Conservation (phyloP, 2,329 filamentous ascomycete genomes). For the Endothia cerciana region DNA sequence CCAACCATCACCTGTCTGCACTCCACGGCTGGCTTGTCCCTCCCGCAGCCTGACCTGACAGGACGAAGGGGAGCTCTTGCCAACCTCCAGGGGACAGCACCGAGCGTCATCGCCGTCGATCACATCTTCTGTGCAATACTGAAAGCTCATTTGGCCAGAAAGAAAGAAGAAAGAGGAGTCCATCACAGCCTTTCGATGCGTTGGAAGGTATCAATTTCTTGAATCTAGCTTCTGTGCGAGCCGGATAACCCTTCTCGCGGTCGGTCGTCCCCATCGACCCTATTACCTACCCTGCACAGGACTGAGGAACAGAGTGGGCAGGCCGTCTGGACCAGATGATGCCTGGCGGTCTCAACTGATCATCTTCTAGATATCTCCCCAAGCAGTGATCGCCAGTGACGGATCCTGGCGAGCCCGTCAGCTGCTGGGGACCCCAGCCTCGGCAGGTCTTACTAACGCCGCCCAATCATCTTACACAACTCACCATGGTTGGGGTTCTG, state of each 20-base stretch:
- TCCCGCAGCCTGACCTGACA: not conserved
- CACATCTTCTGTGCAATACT: not conserved
- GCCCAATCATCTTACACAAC: slow-evolving; percentile 29
- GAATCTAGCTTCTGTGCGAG: not conserved
- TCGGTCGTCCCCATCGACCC: not conserved
- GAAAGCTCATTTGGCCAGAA: not conserved
- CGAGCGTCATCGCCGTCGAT: not conserved
- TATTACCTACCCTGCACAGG: not conserved
- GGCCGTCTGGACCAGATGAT: no score
- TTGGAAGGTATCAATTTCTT: not conserved
- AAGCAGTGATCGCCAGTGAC: no score
- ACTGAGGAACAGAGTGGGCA: not conserved
- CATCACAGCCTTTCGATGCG: not conserved
- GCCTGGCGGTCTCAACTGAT: no score
- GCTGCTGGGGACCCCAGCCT: slow-evolving; percentile 5
- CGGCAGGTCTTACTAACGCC: not conserved
- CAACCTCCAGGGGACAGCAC: not conserved
- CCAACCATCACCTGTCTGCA: not conserved
- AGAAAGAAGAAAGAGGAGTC: not conserved
- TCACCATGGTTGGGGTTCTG: not conserved
- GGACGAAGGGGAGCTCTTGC: not conserved
- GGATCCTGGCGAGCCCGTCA: no score
- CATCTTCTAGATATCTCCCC: no score
- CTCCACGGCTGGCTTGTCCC: not conserved
- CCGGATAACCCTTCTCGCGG: not conserved